Conservation (phyloP, 345 rosid species). For the Gossypium bickii region DNA sequence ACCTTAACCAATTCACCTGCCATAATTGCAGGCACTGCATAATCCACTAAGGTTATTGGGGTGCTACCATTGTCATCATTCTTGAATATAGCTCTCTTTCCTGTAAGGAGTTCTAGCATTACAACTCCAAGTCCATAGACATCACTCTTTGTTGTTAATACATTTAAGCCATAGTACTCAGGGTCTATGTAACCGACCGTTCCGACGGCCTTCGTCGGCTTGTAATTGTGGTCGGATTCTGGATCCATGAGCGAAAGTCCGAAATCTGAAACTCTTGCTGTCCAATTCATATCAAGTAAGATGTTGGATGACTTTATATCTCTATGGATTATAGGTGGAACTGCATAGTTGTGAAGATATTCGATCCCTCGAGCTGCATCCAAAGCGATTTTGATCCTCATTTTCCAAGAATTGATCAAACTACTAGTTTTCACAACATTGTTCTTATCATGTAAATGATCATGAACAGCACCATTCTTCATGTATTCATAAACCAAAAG, state of each 20-base stretch:
- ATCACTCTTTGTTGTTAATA: slow-evolving; percentile 82
- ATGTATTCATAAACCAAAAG: slow-evolving; percentile 84
- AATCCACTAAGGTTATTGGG: slow-evolving; percentile 67
- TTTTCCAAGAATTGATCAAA: slow-evolving; percentile 75
- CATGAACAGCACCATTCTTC: slow-evolving; percentile 84
- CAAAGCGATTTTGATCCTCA: slow-evolving; percentile 74
- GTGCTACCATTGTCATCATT: slow-evolving; percentile 36
- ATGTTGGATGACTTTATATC: slow-evolving; percentile 90
- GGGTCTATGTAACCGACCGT: slow-evolving; percentile 93
- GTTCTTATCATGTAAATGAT: slow-evolving; percentile 64
- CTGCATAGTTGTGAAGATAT: slow-evolving; percentile 80
- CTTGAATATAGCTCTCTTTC: slow-evolving; percentile 65
- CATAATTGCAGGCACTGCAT: slow-evolving; percentile 53
- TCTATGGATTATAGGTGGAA: slow-evolving; percentile 79
- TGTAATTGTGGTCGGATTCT: slow-evolving; percentile 37
- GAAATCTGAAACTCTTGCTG: slow-evolving; percentile 80
- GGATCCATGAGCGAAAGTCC: slow-evolving; percentile 75
- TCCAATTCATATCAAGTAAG: slow-evolving; percentile 65
- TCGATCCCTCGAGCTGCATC: slow-evolving; percentile 92
- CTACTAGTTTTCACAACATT: slow-evolving; percentile 57
- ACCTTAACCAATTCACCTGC: slow-evolving; percentile 41
- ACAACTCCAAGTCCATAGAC: slow-evolving; percentile 94
- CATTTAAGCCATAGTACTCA: slow-evolving; percentile 73
- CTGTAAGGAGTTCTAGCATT: slow-evolving; percentile 70
- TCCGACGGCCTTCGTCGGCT: slow-evolving; percentile 72